Base-by-base conservation (phyloP, 306 rosid genomes). In the Urtica urens region DNA sequence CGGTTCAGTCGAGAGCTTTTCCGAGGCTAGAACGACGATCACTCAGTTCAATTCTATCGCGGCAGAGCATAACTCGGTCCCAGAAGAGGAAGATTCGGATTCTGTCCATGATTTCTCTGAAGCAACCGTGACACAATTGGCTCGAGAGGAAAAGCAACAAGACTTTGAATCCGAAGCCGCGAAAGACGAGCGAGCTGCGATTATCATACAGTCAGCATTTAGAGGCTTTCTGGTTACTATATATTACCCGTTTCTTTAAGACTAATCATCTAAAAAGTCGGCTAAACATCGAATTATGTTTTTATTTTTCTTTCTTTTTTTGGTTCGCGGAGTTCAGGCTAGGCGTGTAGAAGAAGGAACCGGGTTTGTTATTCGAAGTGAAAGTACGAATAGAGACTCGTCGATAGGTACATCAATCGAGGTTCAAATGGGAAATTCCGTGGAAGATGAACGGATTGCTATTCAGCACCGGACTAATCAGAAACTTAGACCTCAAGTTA, bases 191-290 rank as follows among this genome's bases (percentile, higher is more conserved):
- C 74, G 56, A 51, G 96, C 94, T 21, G 95, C 93, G 41, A 50
- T 57, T 50, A 56, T 67, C 50, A 88, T 88, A 60, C 96, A 88
- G 51, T 72, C 80, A 44, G 90, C 88, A 63, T 88, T 54, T 68
- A 78, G 88, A 76, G 50, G 54, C 45, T 81, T 72, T 49, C 55
- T 65, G 96, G 96, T 83, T 55, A 69, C 55, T 28, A 53, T 16
- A 45, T 18, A 38, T 7, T n/a, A n/a, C n/a, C n/a, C n/a, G n/a
- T n/a, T n/a, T n/a, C n/a, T n/a, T n/a, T n/a, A n/a, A n/a, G n/a
- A n/a, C n/a, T n/a, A n/a, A n/a, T n/a, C n/a, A n/a, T n/a, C n/a
- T n/a, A n/a, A n/a, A n/a, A n/a, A n/a, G n/a, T n/a, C n/a, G n/a
- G n/a, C 18, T 4, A 31, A 18, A 14, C 12, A 2, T 13, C 15